Evolutionary conservation across 768 basidiomycete species (phyloP).

Genomic region (Lactifluus hygrophoroides): DNA sequence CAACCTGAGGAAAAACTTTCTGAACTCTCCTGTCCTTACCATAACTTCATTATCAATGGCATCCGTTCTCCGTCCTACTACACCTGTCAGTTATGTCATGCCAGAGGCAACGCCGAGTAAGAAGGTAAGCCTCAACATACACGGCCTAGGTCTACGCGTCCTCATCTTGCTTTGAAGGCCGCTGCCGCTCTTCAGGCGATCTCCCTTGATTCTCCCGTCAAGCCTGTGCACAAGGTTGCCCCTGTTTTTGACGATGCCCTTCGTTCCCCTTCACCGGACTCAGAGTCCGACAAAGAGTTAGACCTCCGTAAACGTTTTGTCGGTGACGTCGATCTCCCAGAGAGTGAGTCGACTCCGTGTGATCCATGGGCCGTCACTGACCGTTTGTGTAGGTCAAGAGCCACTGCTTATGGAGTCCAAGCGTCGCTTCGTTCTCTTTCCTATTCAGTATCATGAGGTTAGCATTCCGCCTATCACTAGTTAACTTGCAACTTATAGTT

Average conservation of each 20-base stretch:
- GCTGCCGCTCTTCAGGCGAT: constrained; percentile 29
- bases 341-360: constrained; percentile 25
- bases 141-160: not conserved
- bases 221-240: constrained; percentile 19
- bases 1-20: not conserved
- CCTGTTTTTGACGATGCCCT: constrained; percentile 23
- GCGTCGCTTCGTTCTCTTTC: constrained; percentile 85
- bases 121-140: constrained; percentile 21
- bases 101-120: constrained; percentile 32
- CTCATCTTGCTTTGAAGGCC: constrained; percentile 19
- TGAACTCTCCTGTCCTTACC: not conserved
- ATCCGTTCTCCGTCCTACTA: constrained; percentile 17
- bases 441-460: constrained; percentile 88
- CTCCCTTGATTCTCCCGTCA: constrained; percentile 26
- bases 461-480: constrained; percentile 18
- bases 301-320: constrained; percentile 34
- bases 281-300: constrained; percentile 14
- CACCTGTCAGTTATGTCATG: constrained; percentile 20
- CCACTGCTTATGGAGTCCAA: constrained; percentile 71
- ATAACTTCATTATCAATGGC: constrained; percentile 16
- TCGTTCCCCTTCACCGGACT: constrained; percentile 17
- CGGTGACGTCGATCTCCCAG: constrained; percentile 46
- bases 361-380: not conserved
- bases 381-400: constrained; percentile 46
- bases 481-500: not conserved